phyloP scores from a whole-genome alignment of 2,329 filamentous ascomycete species.

The Cordyceps militaris region DNA sequence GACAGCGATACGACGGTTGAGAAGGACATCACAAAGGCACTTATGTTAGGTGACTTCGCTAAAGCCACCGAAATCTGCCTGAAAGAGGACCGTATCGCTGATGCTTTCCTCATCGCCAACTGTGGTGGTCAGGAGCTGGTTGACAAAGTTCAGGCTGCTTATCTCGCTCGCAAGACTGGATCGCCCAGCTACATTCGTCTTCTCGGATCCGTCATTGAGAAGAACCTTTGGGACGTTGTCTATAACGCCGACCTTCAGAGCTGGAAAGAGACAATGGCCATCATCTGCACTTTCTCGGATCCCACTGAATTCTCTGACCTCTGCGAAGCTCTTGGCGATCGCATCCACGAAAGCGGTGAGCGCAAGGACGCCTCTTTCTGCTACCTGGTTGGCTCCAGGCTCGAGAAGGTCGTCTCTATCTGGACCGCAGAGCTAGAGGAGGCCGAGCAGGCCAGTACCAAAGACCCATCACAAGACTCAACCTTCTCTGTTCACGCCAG shows the following conservation, averaged over 20 bases:
- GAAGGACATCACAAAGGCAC: conserved; percentile 74
- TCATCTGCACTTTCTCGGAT: conserved; percentile 90
- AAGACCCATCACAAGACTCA: conserved; percentile 61
- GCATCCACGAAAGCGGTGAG: conserved; percentile 69
- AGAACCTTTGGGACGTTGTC: conserved; percentile 97
- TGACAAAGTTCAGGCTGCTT: conserved; percentile 87
- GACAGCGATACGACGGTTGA: conserved; percentile 80
- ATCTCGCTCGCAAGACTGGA: conserved; percentile 74
- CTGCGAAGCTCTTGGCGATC: conserved; percentile 89
- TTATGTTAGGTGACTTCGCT: conserved; percentile 87
- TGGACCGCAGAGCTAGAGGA: conserved; percentile 90
- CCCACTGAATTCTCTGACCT: conserved; percentile 88
- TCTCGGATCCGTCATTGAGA: conserved; percentile 83
- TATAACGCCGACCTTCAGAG: conserved; percentile 88
- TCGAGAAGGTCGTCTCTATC: conserved; percentile 93
- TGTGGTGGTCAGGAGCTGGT: conserved; percentile 90
- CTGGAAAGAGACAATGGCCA: conserved; percentile 97
- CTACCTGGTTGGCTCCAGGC: conserved; percentile 88
- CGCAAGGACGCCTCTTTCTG: conserved; percentile 94
- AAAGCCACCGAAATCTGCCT: conserved; percentile 84
- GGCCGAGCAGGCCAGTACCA: conserved; percentile 66
- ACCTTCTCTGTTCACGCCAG: conserved; percentile 88
- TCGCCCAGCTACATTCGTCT: conserved; percentile 89
- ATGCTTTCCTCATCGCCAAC: conserved; percentile 97
- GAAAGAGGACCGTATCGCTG: conserved; percentile 81